Evolutionary conservation across 495 filamentous ascomycete species (phyloP).

Genomic region (Xylaria acuta): DNA sequence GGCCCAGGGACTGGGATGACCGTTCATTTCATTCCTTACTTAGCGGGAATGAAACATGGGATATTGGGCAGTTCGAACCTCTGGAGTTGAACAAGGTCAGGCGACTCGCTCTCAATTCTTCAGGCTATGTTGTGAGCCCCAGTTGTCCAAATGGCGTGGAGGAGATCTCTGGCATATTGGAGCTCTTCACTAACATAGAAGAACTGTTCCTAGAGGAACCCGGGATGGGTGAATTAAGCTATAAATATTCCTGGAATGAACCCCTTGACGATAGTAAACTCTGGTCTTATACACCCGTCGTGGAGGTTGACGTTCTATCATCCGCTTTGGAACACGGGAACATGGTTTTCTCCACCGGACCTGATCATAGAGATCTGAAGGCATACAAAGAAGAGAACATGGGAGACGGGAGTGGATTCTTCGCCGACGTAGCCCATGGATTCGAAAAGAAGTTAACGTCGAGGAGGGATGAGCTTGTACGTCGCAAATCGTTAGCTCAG

Average conservation of each 20-base stretch:
- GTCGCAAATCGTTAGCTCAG: not conserved
- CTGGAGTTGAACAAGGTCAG: conserved; percentile 16
- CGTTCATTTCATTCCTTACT: not conserved
- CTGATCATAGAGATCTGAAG: not conserved
- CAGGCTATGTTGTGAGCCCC: not conserved
- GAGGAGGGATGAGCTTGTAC: conserved; percentile 1
- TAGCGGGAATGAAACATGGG: conserved; percentile 5
- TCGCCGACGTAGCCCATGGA: not conserved
- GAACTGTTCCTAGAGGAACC: conserved; percentile 6
- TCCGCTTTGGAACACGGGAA: not conserved
- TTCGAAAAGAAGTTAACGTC: not conserved
- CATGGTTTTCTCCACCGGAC: not conserved
- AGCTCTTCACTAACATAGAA: conserved; percentile 7
- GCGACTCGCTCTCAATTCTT: conserved; percentile 2
- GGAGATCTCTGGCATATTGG: not conserved
- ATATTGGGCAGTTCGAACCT: conserved; percentile 17
- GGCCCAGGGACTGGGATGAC: not conserved
- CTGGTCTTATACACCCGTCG: conserved; percentile 5
- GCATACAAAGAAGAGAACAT: conserved; percentile 6
- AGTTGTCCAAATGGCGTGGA: not conserved
- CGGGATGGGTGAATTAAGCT: not conserved
- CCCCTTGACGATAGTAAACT: not conserved
- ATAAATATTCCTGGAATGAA: not conserved
- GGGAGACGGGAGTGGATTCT: conserved; percentile 2
- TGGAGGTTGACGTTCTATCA: not conserved